Base-by-base conservation (phyloP, 805 yeast genomes). In the Trichomonascus vanleenenianus region DNA sequence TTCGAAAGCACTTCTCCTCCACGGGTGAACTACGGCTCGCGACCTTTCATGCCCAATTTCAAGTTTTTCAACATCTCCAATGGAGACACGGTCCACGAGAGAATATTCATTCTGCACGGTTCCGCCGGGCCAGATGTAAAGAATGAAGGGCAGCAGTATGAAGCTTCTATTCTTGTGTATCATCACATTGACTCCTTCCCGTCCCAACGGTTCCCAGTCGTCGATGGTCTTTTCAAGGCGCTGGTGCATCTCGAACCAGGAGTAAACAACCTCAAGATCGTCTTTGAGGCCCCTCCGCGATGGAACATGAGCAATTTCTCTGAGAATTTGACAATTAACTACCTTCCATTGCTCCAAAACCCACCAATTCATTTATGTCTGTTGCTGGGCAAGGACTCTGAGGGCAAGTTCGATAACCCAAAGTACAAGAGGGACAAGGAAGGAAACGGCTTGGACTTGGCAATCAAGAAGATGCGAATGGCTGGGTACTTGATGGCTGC, bases 401-500 rank as follows among this genome's bases (percentile, higher is more conserved):
- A 79, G 2, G 75, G 78, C 16, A 50, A 61, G 1, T 89, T 76
- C 58, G 97, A 89, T 56, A 75, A 85, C 52, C 88, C 94, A 0
- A 51, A 52, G 14, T 58, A 58, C 42, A 64, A 64, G 40, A 40
- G 42, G 14, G 45, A 53, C 30, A 46, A 49, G 20, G 93, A 85
- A 52, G 82, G 81, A 2, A 80, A 85, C 50, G 76, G 71, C 11
- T 54, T 89, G 18, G 79, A 79, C n/a, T 60, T 80, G 3, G 96
- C 96, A 1, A 66, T 84, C 15, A 70, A 68, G 52, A 86, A 86
- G 59, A 60, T 91, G 52, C 76, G 93, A 55, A 76, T 87, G 49
- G 96, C 85, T 2, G 95, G 84, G 3, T 72, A 95, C 54, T 63
- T 89, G 63, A 85, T 86, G 95, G 91, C 86, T 56, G 94, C 96